These are phyloP conservation scores for Kluyveromyces sp. DNA, from an alignment of 1,139 yeast species.

Conservation along the genomic window DNA sequence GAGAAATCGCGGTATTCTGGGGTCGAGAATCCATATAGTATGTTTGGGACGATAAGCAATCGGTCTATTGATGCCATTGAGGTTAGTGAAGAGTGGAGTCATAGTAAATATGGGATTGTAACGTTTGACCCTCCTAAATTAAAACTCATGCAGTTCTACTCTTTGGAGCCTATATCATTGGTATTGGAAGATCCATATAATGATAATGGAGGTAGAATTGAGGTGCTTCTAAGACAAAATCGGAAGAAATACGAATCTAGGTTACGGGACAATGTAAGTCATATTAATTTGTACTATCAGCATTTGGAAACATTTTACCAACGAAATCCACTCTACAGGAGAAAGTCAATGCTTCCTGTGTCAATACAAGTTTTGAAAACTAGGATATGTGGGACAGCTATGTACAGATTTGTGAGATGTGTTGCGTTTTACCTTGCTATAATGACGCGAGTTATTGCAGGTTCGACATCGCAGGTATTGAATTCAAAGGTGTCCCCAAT, in stretches of 20 bases:
- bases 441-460: constrained; percentile 29
- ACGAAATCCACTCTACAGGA: constrained; percentile 12
- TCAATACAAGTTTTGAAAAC: background rate
- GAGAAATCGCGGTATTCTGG: background rate
- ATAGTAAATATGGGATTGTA: constrained; percentile 36
- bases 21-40: background rate
- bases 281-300: constrained; percentile 21
- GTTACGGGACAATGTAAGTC: constrained; percentile 18
- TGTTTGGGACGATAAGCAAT: background rate
- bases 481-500: constrained; percentile 32
- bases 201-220: constrained; percentile 15
- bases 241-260: background rate
- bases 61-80: background rate
- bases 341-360: background rate
- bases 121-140: constrained; percentile 70
- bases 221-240: no score
- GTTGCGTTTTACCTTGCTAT: constrained; percentile 16
- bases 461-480: constrained; percentile 32
- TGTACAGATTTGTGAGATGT: constrained; percentile 2
- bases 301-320: constrained; percentile 17
- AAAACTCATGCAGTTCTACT: constrained; percentile 67
- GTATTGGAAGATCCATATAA: constrained; percentile 38
- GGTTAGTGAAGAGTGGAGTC: background rate
- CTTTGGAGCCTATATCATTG: constrained; percentile 62
- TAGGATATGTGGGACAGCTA: background rate